A percentile compares a stretch with the other conserved stretches of the same genome.
These are phyloP conservation scores for Amniculicola lignicola DNA, from an alignment of 495 filamentous ascomycete species.

Conservation along the genomic window DNA sequence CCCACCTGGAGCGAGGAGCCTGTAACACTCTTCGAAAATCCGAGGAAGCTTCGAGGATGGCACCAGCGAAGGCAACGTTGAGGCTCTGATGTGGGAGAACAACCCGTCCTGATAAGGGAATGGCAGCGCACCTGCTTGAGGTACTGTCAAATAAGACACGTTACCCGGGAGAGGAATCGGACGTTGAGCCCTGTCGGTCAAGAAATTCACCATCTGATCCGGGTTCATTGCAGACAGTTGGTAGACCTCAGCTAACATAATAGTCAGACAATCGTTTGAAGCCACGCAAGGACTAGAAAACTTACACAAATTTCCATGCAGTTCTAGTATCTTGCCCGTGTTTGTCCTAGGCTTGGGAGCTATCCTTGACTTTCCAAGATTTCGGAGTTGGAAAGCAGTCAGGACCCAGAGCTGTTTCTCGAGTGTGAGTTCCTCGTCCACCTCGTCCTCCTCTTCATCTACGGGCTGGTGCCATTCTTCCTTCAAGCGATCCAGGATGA, in stretches of 20 bases:
- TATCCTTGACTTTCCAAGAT: conserved; percentile 12
- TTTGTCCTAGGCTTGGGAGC: conserved; percentile 14
- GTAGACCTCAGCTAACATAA: conserved; percentile 29
- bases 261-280: background rate
- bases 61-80: conserved; percentile 30
- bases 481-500: conserved; percentile 35
- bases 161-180: conserved; percentile 29
- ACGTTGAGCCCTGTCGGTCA: conserved; percentile 25
- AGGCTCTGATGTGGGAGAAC: conserved; percentile 34
- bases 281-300: background rate
- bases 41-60: conserved; percentile 31
- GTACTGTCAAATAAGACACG: conserved; percentile 26
- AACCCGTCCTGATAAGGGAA: conserved; percentile 27
- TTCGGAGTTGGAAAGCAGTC: conserved; percentile 36
- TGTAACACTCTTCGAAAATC: conserved; percentile 33
- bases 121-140: conserved; percentile 19
- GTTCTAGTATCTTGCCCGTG: conserved; percentile 32
- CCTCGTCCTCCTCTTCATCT: conserved; percentile 30
- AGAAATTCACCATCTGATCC: conserved; percentile 28
- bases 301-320: conserved; percentile 36
- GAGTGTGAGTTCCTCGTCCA: conserved; percentile 28
- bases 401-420: conserved; percentile 39
- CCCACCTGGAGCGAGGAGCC: conserved; percentile 34
- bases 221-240: conserved; percentile 37
- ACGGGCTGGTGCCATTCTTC: conserved; percentile 33